A percentile compares a stretch with the other conserved stretches of the same genome.
Evolutionary conservation across 1,284 basidiomycete species (phyloP).

Genomic region (Irpex sp.): DNA sequence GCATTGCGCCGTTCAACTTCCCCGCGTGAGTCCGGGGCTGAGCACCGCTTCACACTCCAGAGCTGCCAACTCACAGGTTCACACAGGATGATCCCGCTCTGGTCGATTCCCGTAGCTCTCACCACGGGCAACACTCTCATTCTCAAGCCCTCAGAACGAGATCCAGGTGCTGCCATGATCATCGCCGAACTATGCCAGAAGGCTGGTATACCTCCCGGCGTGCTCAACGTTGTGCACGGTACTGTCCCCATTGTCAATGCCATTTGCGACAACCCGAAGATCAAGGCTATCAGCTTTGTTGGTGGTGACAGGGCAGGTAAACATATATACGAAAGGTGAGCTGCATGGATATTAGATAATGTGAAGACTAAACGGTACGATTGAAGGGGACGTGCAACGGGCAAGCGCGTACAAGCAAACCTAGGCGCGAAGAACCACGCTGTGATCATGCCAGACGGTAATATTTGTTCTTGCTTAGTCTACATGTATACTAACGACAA

Average conservation of each 20-base stretch:
- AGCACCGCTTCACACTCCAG: neutral
- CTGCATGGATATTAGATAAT: neutral
- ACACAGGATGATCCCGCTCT: slow-evolving; percentile 90
- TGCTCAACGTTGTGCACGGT: slow-evolving; percentile 89
- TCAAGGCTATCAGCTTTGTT: slow-evolving; percentile 97
- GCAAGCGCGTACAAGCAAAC: slow-evolving; percentile 86
- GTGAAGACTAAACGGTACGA: neutral
- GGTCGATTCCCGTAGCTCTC: slow-evolving; percentile 88
- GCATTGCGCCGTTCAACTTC: slow-evolving; percentile 92
- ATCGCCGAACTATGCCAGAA: slow-evolving; percentile 91
- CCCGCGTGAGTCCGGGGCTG: slow-evolving; percentile 60
- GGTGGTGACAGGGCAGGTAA: slow-evolving; percentile 92
- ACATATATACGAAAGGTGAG: slow-evolving; percentile 88
- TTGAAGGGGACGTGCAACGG: slow-evolving; percentile 72
- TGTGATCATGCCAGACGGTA: slow-evolving; percentile 92
- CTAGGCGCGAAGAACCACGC: slow-evolving; percentile 97
- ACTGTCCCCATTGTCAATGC: slow-evolving; percentile 88
- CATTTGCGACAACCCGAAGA: slow-evolving; percentile 88
- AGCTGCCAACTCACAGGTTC: neutral
- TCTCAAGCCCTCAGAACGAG: slow-evolving; percentile 94
- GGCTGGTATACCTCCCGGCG: slow-evolving; percentile 79
- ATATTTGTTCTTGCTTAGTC: slow-evolving; percentile 10
- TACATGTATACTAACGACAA: neutral
- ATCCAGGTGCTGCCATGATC: slow-evolving; percentile 96
- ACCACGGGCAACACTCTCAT: slow-evolving; percentile 95